Percentiles rank a stretch among this genome's conserved stretches.
Evolutionary conservation across 805 yeast genomes (phyloP).

Genomic region (Teunomyces barrocoloradensis): DNA sequence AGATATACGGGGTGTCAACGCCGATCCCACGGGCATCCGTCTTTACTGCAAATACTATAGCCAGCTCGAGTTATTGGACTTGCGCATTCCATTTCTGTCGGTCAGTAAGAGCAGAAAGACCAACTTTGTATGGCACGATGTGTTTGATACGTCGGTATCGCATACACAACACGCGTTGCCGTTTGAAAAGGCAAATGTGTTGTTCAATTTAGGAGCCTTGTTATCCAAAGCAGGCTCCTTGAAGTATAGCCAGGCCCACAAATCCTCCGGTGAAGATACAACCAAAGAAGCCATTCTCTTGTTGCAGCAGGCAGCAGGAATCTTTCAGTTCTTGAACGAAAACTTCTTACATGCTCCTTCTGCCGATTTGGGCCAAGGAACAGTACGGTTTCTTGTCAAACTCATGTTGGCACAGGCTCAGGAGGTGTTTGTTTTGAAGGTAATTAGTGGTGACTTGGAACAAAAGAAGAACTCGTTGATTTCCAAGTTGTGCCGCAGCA

Average conservation of each 20-base stretch:
- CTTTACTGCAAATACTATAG: conserved; percentile 70
- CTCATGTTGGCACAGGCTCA: conserved; percentile 86
- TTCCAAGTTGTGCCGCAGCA: conserved; percentile 69
- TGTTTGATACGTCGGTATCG: conserved; percentile 47
- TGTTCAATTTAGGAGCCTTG: conserved; percentile 74
- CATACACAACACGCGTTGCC: conserved; percentile 77
- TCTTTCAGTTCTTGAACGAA: conserved; percentile 67
- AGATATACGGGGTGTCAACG: conserved; percentile 51
- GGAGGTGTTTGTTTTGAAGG: conserved; percentile 70
- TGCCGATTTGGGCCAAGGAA: conserved; percentile 66
- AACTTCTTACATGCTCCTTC: conserved; percentile 89
- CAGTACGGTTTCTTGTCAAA: conserved; percentile 59
- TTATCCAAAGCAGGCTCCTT: conserved; percentile 48
- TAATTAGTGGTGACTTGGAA: conserved; percentile 49
- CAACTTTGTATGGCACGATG: conserved; percentile 79
- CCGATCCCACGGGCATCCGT: conserved; percentile 47
- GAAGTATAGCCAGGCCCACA: conserved; percentile 21
- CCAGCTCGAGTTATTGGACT: conserved; percentile 74
- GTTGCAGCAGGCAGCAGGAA: conserved; percentile 77
- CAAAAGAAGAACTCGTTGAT: conserved; percentile 63
- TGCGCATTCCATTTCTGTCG: conserved; percentile 68
- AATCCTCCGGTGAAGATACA: conserved; percentile 12
- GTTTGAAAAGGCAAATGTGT: conserved; percentile 81
- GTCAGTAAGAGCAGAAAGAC: conserved; percentile 44
- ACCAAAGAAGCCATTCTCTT: conserved; percentile 59